A percentile compares a stretch with the other conserved stretches of the same genome.
Conservation (phyloP, 306 rosid species). For the Cotoneaster glaucophyllus region DNA sequence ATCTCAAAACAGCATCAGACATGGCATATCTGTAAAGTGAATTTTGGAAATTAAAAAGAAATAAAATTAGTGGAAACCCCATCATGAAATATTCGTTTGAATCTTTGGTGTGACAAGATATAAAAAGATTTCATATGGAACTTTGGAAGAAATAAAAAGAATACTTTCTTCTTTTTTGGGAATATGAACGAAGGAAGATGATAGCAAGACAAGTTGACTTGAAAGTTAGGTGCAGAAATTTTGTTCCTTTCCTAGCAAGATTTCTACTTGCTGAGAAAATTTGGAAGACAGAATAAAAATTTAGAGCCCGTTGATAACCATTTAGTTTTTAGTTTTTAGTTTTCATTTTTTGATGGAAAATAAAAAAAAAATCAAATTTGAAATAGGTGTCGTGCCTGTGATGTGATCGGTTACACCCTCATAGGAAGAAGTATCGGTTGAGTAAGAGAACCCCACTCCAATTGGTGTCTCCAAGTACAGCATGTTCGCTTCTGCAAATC, state of each 20-base stretch:
- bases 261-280: not conserved
- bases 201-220: slow-evolving; percentile 24
- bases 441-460: slow-evolving; percentile 56
- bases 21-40: slow-evolving; percentile 39
- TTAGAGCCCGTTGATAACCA: fast-evolving
- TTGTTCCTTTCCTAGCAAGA: slow-evolving; percentile 12
- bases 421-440: slow-evolving; percentile 37
- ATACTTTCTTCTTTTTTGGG: not conserved
- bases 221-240: slow-evolving; percentile 20
- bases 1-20: slow-evolving; percentile 27
- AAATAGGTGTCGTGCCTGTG: slow-evolving; percentile 27
- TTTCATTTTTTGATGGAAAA: too few relatives aligned
- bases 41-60: not conserved
- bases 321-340: not conserved
- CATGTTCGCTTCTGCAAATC: slow-evolving; percentile 52
- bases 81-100: slow-evolving; percentile 15
- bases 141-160: slow-evolving; percentile 11
- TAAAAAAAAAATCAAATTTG: not conserved
- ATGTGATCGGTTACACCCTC: slow-evolving; percentile 42
- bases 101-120: slow-evolving; percentile 32
- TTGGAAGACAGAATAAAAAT: not conserved
- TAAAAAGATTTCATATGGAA: slow-evolving; percentile 15
- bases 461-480: slow-evolving; percentile 51
- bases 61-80: slow-evolving; percentile 12
- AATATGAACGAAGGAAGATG: not conserved